Evolutionary conservation across 2,329 filamentous ascomycete genomes (phyloP), one percentile per base, ranked within the genome.

Genomic region (Penicillium sp.): DNA sequence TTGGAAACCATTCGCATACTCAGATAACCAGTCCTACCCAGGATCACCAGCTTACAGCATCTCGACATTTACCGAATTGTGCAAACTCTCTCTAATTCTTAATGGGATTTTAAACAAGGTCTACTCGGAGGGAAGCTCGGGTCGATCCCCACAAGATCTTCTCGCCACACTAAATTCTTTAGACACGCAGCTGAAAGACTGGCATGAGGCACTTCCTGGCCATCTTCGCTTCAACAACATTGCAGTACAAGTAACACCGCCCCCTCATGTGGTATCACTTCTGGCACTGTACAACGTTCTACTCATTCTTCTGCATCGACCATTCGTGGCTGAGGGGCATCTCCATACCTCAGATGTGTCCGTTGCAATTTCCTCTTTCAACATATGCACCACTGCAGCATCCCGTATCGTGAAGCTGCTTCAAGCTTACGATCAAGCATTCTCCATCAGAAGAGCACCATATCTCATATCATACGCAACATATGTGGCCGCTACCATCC

Each of bases 381-480:
- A 72, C 46, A 74, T 71, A 31, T 83, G 81, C 53, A 75, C 77
- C 0, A 69, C 70, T 1, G 80, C 81, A 0, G 81, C 81, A 0
- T 68, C 70, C 9, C 70, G 71, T 13, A 82, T 83, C 3, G 73
- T 75, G 13, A 65, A 68, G 3, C 63, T 83, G 0, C 60, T 83
- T 0, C 71, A 74, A 18, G 68, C 71, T 5, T 83, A 83, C 40
- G 71, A 80, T 21, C 65, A 67, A 26, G 68, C 74, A 0, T 83
- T 80, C 36, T 78, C 75, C 1, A 71, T 82, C 1, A 67, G 71
- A 10, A 67, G 75, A 10, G 79, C 81, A 0, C 82, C 82, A 0
- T 84, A 84, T 51, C 67, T 84, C 1, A 65, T 68, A 2, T 81
- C 79, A 0, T 85, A 85, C 61, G 80, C 82, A 0, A 82, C 79